Evolutionary conservation across 148 eudicot genomes (phyloP).

Genomic region (Gaultheria prostrata): DNA sequence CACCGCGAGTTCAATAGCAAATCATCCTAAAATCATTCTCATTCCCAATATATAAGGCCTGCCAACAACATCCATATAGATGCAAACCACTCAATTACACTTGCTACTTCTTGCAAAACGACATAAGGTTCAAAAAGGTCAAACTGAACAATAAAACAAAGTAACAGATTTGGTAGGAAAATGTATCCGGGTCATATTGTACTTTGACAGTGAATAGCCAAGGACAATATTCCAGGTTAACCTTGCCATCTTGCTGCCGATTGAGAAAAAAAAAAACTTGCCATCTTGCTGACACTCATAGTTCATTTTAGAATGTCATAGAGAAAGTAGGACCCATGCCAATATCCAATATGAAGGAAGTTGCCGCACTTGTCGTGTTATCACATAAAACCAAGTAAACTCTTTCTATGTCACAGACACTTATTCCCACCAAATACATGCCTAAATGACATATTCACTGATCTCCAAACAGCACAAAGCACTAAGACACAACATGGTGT

Average conservation of each 20-base stretch:
- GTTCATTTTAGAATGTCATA: not conserved
- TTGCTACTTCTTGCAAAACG: constrained; percentile 4
- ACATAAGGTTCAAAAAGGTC: constrained; percentile 3
- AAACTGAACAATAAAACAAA: not conserved
- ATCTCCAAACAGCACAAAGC: not conserved
- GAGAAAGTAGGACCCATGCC: not conserved
- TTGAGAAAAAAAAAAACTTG: too few species aligned
- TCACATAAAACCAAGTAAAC: not conserved
- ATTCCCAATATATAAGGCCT: too few species aligned
- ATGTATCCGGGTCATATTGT: not conserved
- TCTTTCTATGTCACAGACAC: not conserved
- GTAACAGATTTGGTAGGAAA: not conserved
- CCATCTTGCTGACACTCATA: not conserved
- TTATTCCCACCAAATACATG: not conserved
- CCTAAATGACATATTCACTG: not conserved
- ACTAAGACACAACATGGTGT: too few species aligned
- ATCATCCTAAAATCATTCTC: constrained; percentile 62
- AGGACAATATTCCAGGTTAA: not conserved
- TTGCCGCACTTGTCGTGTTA: not conserved
- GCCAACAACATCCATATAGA: too few species aligned
- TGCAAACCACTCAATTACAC: constrained; percentile 7
- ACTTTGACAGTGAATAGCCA: not conserved
- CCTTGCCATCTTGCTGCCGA: too few species aligned
- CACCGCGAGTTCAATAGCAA: constrained; percentile 53
- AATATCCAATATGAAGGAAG: not conserved